Percentiles rank a stretch among this genome's conserved stretches.
Conservation (phyloP, 768 basidiomycete genomes). For the Podaxis sp. region DNA sequence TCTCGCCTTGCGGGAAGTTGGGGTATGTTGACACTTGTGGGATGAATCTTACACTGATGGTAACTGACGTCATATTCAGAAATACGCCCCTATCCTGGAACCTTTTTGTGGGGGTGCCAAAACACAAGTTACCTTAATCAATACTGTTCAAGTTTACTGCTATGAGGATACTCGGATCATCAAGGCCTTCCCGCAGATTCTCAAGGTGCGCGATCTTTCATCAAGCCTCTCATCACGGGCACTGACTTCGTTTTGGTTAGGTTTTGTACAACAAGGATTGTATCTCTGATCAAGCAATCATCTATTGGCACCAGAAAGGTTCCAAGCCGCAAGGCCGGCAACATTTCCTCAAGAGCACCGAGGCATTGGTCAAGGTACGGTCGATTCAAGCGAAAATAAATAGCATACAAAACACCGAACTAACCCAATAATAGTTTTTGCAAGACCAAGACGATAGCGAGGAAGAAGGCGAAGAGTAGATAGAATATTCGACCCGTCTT, state of each 20-base stretch:
- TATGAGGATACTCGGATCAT: conserved; percentile 96
- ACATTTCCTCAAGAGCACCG: conserved; percentile 89
- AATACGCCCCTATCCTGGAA: conserved; percentile 82
- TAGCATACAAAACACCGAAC: conserved; percentile 7
- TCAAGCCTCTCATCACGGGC: background rate
- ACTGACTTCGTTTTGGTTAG: conserved; percentile 35
- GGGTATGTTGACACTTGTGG: conserved; percentile 48
- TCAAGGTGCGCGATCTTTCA: conserved; percentile 61
- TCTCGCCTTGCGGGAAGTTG: conserved; percentile 84
- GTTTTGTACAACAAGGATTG: conserved; percentile 96
- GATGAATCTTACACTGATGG: background rate
- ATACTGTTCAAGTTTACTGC: conserved; percentile 92
- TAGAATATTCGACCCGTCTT: conserved; percentile 16
- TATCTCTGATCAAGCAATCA: conserved; percentile 92
- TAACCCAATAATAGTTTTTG: conserved; percentile 61
- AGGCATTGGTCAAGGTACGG: conserved; percentile 83
- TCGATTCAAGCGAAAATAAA: background rate
- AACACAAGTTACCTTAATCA: conserved; percentile 92
- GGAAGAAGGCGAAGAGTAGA: conserved; percentile 53
- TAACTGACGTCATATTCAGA: conserved; percentile 43
- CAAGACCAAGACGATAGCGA: conserved; percentile 86
- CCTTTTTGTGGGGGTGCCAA: conserved; percentile 88
- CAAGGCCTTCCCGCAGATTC: conserved; percentile 91
- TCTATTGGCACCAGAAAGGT: conserved; percentile 98
- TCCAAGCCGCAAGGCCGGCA: conserved; percentile 94